A percentile compares a stretch with the other conserved stretches of the same genome.
These are phyloP conservation scores for Fragilaria crotonensis DNA, from an alignment of 108 stramenopile genomes.

Conservation along the genomic window DNA sequence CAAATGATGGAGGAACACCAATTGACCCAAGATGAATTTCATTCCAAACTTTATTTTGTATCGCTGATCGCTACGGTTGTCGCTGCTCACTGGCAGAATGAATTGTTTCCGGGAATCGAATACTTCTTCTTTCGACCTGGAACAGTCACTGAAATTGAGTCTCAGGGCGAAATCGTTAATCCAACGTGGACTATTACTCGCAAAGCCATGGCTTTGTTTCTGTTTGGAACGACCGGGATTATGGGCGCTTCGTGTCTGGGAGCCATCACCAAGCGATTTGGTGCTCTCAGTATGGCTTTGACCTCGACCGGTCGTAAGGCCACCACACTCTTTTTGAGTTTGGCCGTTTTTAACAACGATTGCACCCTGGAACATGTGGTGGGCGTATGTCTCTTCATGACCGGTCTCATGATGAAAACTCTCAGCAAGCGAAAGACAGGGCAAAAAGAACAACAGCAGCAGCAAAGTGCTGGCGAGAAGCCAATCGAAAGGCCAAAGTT, in stretches of 20 bases:
- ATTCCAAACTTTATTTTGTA: slow-evolving; percentile 2
- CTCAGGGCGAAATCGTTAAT: not conserved
- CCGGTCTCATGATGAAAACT: slow-evolving; percentile 13
- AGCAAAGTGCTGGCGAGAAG: not conserved
- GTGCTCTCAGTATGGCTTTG: slow-evolving; percentile 18
- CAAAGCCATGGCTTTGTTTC: slow-evolving; percentile 1
- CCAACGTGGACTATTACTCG: not conserved
- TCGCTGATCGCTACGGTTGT: slow-evolving; percentile 2
- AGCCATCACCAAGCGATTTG: slow-evolving; percentile 27
- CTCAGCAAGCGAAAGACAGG: not conserved
- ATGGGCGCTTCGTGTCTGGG: slow-evolving; percentile 16
- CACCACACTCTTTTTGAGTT: slow-evolving; percentile 20
- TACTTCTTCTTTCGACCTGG: slow-evolving; percentile 6
- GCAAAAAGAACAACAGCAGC: too few species aligned
- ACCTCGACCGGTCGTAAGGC: slow-evolving; percentile 22
- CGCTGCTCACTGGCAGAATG: not conserved
- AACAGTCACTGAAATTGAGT: slow-evolving; percentile 5
- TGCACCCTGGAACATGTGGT: slow-evolving; percentile 9
- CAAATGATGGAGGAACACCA: slow-evolving; percentile 3
- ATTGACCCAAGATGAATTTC: slow-evolving; percentile 21
- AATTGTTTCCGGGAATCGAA: slow-evolving; percentile 4
- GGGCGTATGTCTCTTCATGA: slow-evolving; percentile 11
- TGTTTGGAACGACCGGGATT: slow-evolving; percentile 13
- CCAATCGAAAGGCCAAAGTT: not conserved
- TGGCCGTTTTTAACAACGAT: slow-evolving; percentile 13